Base-by-base conservation (phyloP, 1,284 basidiomycete genomes). In the Austroboletus niveus region DNA sequence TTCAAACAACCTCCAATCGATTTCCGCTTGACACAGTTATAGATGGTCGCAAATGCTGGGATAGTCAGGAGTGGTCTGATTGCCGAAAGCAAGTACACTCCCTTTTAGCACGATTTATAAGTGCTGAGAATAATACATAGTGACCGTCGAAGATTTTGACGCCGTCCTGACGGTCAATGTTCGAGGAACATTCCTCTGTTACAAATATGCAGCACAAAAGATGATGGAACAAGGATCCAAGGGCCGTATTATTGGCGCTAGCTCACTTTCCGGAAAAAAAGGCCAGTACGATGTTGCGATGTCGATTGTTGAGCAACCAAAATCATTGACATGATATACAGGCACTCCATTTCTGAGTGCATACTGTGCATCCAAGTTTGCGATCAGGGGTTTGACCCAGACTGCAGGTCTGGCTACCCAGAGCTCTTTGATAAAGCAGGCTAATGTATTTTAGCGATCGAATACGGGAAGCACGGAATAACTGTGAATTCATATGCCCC, bases 401-500 rank as follows among this genome's bases (percentile, higher is more conserved):
- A 48, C 46, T 1, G 56, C 67, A 46, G 64, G 64, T 68, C 35
- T 6, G 52, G 42, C 31, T 0, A 1, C 4, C 12, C 38, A n/a
- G 36, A 8, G 8, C 12, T 29, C 15, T 29, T 38, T 4, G 8
- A 27, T 48, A 27, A 32, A 15, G 8, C 15, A n/a, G 34, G 44
- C 49, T 53, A 17, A 4, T 38, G 31, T 3, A 6, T 14, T 17
- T 47, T 52, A 69, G 77, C 76, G 0, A 34, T 61, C 15, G 77
- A 80, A 51, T 57, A 77, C 17, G 73, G 69, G 4, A 58, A 61
- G 36, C 48, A 78, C 49, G 65, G 68, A 2, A 77, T 81, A 47
- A 80, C 75, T 0, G 78, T 77, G 4, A 81, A 80, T 49, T 72
- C 76, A 3, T 81, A 81, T 52, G 76, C 78, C 5, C 78, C 80